These are phyloP conservation scores for Gracilariopsis chorda DNA, from an alignment of 23 red algal species.

Conservation along the genomic window DNA sequence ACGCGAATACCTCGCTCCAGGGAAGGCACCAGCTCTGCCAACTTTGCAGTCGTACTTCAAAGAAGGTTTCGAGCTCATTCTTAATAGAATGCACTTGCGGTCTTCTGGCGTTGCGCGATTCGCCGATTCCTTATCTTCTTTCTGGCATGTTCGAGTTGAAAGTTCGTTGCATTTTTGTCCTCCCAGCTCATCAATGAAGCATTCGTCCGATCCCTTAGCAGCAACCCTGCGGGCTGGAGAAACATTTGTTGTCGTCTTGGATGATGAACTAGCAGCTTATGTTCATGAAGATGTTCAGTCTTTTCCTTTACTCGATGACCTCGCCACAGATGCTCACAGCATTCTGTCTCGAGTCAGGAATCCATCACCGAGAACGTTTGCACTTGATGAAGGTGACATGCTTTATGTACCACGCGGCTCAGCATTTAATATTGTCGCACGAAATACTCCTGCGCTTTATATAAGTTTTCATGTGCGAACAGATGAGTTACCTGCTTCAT, in stretches of 20 bases:
- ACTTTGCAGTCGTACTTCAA: neutral
- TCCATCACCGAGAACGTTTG: neutral
- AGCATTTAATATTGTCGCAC: neutral
- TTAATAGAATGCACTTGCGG: slow-evolving; percentile 27
- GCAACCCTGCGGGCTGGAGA: neutral
- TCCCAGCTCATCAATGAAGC: neutral
- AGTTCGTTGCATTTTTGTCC: slow-evolving; percentile 5
- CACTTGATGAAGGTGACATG: slow-evolving; percentile 37
- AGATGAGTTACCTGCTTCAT: neutral
- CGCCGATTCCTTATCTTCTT: slow-evolving; percentile 19
- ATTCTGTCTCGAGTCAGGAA: neutral
- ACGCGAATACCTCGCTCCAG: neutral
- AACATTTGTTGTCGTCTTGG: slow-evolving; percentile 14
- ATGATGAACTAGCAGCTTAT: neutral
- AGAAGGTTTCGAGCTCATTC: slow-evolving; percentile 29
- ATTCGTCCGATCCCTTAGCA: neutral
- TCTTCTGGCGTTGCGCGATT: neutral
- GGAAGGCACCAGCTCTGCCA: neutral
- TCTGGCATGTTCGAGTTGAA: slow-evolving; percentile 33
- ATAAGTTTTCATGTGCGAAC: slow-evolving; percentile 7
- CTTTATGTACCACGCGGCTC: slow-evolving; percentile 34
- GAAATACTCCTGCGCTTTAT: neutral
- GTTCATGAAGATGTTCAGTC: neutral
- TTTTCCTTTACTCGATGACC: neutral
- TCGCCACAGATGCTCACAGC: neutral